phyloP scores from a whole-genome alignment of 805 yeast genomes.

The Aciculoconidium aculeatum region DNA sequence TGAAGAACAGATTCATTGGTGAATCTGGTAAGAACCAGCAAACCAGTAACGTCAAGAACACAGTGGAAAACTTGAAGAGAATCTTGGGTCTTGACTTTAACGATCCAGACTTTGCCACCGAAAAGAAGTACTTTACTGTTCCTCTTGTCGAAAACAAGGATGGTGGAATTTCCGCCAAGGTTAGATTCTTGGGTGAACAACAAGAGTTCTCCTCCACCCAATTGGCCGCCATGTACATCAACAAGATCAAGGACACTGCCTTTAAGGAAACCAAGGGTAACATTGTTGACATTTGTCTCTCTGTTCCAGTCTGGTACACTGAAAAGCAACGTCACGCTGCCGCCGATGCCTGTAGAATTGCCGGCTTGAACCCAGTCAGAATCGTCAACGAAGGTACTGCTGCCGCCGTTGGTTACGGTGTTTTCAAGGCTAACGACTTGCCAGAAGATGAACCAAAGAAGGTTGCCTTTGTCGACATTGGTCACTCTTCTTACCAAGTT shows the following conservation, averaged over 20 bases:
- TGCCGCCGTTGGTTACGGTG: slow-evolving; percentile 99
- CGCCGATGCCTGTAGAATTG: slow-evolving; percentile 90
- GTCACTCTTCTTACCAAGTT: slow-evolving; percentile 92
- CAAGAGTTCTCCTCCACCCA: slow-evolving; percentile 81
- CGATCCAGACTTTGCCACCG: slow-evolving; percentile 74
- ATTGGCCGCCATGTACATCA: slow-evolving; percentile 89
- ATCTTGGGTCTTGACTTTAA: slow-evolving; percentile 69
- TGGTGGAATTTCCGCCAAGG: slow-evolving; percentile 80
- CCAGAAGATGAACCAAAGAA: slow-evolving; percentile 91
- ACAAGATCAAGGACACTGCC: slow-evolving; percentile 81
- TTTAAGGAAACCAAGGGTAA: slow-evolving; percentile 74
- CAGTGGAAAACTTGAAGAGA: slow-evolving; percentile 92
- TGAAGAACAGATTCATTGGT: slow-evolving; percentile 85
- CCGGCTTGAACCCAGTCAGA: slow-evolving; percentile 97
- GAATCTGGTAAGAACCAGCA: slow-evolving; percentile 96
- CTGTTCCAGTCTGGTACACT: slow-evolving; percentile 97
- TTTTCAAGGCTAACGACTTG: slow-evolving; percentile 85
- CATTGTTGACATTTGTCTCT: slow-evolving; percentile 82
- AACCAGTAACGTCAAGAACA: slow-evolving; percentile 92
- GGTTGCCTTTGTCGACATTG: slow-evolving; percentile 93
- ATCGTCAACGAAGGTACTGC: slow-evolving; percentile 96
- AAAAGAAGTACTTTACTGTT: slow-evolving; percentile 68
- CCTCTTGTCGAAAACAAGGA: slow-evolving; percentile 64
- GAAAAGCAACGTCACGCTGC: slow-evolving; percentile 96
- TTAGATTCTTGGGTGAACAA: slow-evolving; percentile 74